Base-by-base conservation (phyloP, 306 rosid species). In the Quercus dentata region DNA sequence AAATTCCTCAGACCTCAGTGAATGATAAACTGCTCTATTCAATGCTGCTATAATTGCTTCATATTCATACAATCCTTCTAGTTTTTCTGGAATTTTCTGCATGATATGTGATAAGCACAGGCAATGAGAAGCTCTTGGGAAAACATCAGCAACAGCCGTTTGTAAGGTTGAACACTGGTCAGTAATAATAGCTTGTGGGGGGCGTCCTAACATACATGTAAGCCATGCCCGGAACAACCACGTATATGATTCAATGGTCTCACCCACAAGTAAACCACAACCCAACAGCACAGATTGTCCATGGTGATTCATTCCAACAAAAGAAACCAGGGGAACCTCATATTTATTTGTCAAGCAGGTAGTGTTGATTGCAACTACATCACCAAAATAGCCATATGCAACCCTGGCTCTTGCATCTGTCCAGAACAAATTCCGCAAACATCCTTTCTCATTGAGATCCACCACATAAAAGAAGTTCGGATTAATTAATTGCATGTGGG, bases 181-280 rank as follows among this genome's bases (percentile, higher is more conserved):
- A 6, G 90, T 83, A 73, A 92, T 82, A 81, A 92, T 83, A 70
- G 81, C 89, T 83, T 86, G 93, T 17, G 94, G 94, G 73, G 97
- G 90, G 70, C 92, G 89, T 76, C 97, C 97, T 72, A 88, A 64
- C 56, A 81, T 67, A 85, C 90, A 86, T 1, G 97, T 90, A 70
- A 92, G 91, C 91, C 91, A 90, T 52, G 93, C 95, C 85, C 93
- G 83, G 46, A 89, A 87, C 77, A 89, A 81, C 95, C 95, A 92
- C 1, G 91, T 89, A 68, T 87, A 90, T 73, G 97, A 89, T 77
- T 92, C 95, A 78, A 80, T 44, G 7, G 92, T 82, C 69, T 75
- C 87, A 57, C 87, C 75, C 23, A 89, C 86, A 72, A 92, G 83
- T 81, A 92, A 85, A 81, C 97, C 94, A 80, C 91, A 90, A 72